Percentiles rank a stretch among this genome's conserved stretches.
Evolutionary conservation across 129 eudicot genomes (phyloP).

Genomic region (Saussurea involucrata): DNA sequence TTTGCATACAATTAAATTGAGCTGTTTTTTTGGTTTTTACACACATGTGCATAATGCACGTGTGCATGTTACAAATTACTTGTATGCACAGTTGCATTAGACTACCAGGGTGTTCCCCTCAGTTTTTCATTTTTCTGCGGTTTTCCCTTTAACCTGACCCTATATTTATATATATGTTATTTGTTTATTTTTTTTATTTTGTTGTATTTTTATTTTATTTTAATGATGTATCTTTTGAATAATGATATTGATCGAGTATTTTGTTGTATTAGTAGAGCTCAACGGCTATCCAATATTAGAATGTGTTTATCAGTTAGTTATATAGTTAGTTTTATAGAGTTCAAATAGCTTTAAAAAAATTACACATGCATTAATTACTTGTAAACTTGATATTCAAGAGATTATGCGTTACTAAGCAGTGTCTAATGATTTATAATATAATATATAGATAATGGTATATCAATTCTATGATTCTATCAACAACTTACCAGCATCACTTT

Average conservation of each 20-base stretch:
- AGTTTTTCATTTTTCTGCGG: too few species aligned
- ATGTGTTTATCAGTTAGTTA: neutral
- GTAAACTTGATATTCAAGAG: neutral
- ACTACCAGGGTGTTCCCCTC: too few species aligned
- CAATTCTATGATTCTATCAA: conserved; percentile 2
- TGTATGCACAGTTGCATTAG: too few species aligned
- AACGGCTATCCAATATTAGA: neutral
- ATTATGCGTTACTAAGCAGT: neutral
- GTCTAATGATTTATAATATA: neutral
- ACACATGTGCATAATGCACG: too few species aligned
- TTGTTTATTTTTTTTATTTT: neutral
- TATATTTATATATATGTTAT: neutral
- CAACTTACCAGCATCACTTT: conserved; percentile 56
- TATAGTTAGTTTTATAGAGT: neutral
- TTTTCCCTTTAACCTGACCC: too few species aligned
- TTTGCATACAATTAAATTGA: too few species aligned
- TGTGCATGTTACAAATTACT: too few species aligned
- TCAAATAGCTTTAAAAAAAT: neutral
- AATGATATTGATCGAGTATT: neutral
- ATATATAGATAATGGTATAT: neutral
- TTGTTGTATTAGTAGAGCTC: neutral
- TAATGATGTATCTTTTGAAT: neutral
- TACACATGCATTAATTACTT: neutral
- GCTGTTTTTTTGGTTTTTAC: too few species aligned
- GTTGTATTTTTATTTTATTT: neutral